Percentiles rank a stretch among this genome's conserved stretches.
These are phyloP conservation scores for Ascodesmis nigricans DNA, from an alignment of 495 filamentous ascomycete species.

Conservation along the genomic window DNA sequence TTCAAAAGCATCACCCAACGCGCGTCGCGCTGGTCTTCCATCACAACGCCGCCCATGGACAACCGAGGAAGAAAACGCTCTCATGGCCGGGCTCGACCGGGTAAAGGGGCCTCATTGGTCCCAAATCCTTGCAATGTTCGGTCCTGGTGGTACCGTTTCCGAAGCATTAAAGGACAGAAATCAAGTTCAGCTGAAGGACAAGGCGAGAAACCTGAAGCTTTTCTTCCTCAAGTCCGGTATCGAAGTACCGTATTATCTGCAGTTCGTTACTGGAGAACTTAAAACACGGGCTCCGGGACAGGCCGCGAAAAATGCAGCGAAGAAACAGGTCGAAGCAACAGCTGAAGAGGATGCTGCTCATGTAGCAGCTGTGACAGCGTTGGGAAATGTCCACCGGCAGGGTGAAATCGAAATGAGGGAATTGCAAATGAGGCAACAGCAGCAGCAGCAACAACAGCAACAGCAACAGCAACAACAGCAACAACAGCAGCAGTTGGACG, in stretches of 20 bases:
- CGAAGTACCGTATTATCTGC: conserved; percentile 78
- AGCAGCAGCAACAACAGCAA: conserved; percentile 3
- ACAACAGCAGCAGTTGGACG: background rate
- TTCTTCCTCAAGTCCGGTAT: conserved; percentile 88
- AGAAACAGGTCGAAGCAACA: conserved; percentile 27
- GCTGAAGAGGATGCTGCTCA: conserved; percentile 20
- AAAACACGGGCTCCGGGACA: conserved; percentile 76
- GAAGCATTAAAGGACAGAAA: conserved; percentile 79
- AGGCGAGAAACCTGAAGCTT: conserved; percentile 80
- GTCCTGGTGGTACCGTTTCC: conserved; percentile 57
- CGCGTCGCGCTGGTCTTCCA: conserved; percentile 51
- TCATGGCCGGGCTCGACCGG: conserved; percentile 77
- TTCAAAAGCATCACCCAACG: conserved; percentile 51
- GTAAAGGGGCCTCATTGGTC: conserved; percentile 93
- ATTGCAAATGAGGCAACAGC: conserved; percentile 5
- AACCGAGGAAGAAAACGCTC: conserved; percentile 69
- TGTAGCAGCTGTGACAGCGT: conserved; percentile 18
- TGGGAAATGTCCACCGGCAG: conserved; percentile 9
- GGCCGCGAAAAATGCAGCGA: conserved; percentile 59
- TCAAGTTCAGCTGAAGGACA: conserved; percentile 90
- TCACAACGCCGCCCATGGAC: conserved; percentile 81
- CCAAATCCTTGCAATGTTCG: conserved; percentile 78
- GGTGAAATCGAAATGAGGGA: conserved; percentile 5
- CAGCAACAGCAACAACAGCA: conserved; percentile 8
- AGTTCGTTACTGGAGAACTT: conserved; percentile 78